A percentile compares a stretch with the other conserved stretches of the same genome.
Conservation (phyloP, 306 rosid species). For the Luffa acutangula region DNA sequence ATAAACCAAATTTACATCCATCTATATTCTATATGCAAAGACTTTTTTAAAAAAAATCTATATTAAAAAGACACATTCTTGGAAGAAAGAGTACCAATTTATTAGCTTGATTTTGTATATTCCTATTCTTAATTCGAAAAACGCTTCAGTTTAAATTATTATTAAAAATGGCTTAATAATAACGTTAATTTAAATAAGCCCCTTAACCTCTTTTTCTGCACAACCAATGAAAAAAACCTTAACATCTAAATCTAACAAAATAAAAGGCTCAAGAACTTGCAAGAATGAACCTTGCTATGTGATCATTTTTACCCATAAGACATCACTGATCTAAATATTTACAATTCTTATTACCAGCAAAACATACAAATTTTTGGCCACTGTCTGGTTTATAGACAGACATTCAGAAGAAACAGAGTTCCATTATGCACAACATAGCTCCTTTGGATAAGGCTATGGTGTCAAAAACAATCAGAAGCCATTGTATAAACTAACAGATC, state of each 20-base stretch:
- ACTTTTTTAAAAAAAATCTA: no score
- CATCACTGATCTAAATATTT: neutral
- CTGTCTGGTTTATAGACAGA: neutral
- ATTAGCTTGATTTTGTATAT: no score
- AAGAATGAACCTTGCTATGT: neutral
- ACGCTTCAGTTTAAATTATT: neutral
- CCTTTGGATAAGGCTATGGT: neutral
- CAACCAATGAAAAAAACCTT: neutral
- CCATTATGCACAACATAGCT: neutral
- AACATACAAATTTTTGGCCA: neutral
- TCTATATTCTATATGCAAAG: no score
- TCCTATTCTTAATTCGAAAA: no score
- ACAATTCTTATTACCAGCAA: neutral
- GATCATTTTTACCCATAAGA: neutral
- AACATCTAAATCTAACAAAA: neutral
- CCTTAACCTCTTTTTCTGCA: neutral
- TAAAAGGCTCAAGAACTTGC: neutral
- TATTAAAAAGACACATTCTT: no score
- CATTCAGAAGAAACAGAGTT: neutral
- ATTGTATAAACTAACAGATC: conserved; percentile 14
- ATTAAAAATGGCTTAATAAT: neutral
- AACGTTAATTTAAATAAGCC: neutral
- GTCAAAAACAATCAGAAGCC: conserved; percentile 16
- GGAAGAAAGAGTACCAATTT: no score
- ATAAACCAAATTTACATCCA: no score